Evolutionary conservation across 805 yeast species (phyloP), one percentile per base, ranked within the genome.

Genomic region (Ogataea paraovalis): DNA sequence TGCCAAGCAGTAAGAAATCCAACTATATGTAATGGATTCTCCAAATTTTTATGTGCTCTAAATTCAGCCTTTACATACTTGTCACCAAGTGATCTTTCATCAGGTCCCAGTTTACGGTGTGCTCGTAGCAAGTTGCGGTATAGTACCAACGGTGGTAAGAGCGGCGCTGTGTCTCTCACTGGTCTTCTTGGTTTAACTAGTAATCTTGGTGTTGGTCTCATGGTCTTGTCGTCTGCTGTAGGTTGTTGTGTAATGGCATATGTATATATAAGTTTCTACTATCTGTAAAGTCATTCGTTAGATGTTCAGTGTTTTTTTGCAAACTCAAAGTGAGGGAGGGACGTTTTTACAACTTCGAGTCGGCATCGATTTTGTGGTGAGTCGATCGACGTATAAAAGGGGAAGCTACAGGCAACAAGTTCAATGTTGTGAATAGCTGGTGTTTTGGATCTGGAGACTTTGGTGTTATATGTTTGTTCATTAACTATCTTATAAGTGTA

Each of bases 1-100:
- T 94, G 99, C 99, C 99, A 94, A 50, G 88, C 84, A 1, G 96
- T 81, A 51, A 94, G 73, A 58, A 94, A 94, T 10, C 97, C 99
- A 10, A 94, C 90, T 30, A 94, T 89, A 61, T 92, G 96, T 21
- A 89, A 73, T 3, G 99, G 98, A 64, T 94, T 90, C 54, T 89
- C 96, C 6, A 85, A 77, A 42, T 72, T 67, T 50, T 82, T 78
- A 68, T 94, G 99, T 6, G 91, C 84, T 58, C 82, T 81, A 72
- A 94, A 94, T 69, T 94, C 99, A 32, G 83, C 79, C 62, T 82
- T 86, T 44, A 92, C 96, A 64, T 94, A 94, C 55, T 80, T 75
- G 66, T 94, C 97, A 3, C 99, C 99, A 20, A 94, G 73, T 44
- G 81, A 76, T 48, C 96, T 75, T 51, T 85, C 85, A 42, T 81